Base-by-base conservation (phyloP, 1,284 basidiomycete genomes). In the Gomphus bonarii region DNA sequence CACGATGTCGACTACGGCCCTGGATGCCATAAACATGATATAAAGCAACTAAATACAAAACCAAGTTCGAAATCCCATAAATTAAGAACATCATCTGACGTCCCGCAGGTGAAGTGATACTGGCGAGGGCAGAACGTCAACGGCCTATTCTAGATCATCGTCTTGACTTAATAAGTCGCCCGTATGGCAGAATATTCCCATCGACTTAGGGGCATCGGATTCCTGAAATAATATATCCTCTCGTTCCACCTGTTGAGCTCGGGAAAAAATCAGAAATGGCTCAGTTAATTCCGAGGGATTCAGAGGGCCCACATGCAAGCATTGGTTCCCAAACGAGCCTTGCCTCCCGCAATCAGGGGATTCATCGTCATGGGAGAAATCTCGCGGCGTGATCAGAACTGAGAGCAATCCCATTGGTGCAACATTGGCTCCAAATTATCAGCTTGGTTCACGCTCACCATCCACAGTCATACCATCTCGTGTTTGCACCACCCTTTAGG, bases 1-100 rank as follows among this genome's bases (percentile, higher is more conserved):
- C 51, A 53, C 51, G 51, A 53, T 36, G 36, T 42, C 40, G 30
- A 53, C 51, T 30, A 43, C 51, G 36, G 51, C 36, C 46, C 46
- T 48, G 46, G 14, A 14, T 11, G 40, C 46, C 28, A 25, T 25
- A 28, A 48, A 25, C 46, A 25, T 48, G 46, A 25, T 48, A 48
- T n/a, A 14, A 7, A 48, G 25, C 14, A 20, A 16, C 42, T 43
- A 22, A n/a, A 22, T 43, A 43, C 42, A 43, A 43, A 1, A 20
- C n/a, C 20, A 40, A 16, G 2, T n/a, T 18, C n/a, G n/a, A n/a
- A 3, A 20, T 20, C 20, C n/a, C 20, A 22, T 43, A 43, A 12
- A 43, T 22, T 9, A 18, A 43, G 20, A 18, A 16, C 7, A 22
- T 8, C 42, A 43, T 43, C 9, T 42, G 40, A 18, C 3, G 36